These are phyloP conservation scores for Epichloe gansuensis DNA, from an alignment of 2,329 filamentous ascomycete genomes.

Conservation along the genomic window DNA sequence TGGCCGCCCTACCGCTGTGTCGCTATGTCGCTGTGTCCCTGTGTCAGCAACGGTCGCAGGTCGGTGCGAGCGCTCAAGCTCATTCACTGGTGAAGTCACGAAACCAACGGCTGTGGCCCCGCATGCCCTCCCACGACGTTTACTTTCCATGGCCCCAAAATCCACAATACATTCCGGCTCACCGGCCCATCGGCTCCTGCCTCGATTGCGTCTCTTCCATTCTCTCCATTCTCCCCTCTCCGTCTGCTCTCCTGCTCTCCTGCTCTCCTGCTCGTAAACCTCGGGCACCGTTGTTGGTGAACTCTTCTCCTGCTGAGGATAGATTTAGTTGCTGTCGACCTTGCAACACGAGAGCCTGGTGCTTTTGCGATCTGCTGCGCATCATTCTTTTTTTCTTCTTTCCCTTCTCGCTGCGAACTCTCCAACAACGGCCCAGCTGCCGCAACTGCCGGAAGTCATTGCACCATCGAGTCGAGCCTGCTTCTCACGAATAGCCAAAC, in stretches of 20 bases:
- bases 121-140: no score
- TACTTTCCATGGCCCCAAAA: no score
- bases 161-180: no score
- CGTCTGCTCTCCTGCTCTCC: background rate
- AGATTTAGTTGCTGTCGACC: background rate
- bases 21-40: no score
- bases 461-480: constrained; percentile 5
- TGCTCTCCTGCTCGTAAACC: no score
- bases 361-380: background rate
- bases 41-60: no score
- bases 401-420: background rate
- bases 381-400: background rate
- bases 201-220: background rate
- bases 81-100: no score
- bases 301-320: background rate
- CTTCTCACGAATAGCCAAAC: constrained; percentile 1
- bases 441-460: background rate
- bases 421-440: background rate
- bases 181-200: background rate
- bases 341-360: constrained; percentile 3
- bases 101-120: no score
- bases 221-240: background rate
- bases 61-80: no score
- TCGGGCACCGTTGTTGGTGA: no score
- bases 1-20: no score